Evolutionary conservation across 129 eudicot species (phyloP), one percentile per base, ranked within the genome.

Genomic region (Saposhnikovia divaricata): DNA sequence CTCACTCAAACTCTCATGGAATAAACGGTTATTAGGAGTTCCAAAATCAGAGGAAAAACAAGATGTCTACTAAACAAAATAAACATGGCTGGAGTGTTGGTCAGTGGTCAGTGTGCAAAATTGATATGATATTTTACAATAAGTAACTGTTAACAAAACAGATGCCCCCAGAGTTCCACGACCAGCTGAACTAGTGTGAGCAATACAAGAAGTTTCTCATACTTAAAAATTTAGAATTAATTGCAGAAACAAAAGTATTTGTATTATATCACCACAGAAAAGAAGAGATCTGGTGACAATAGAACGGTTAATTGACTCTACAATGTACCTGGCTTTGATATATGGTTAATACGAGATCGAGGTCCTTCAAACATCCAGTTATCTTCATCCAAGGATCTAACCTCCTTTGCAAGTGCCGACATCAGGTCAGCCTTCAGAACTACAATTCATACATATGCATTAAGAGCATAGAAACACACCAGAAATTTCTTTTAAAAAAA

Each of bases 341-440:
- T 87, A 72, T 87, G 86, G 86, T 95, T 84, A 80, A 95, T 92
- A 70, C 96, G 94, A 53, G 98, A 95, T 50, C 97, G 92, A 86
- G 98, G 98, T 79, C 97, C 97, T 42, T 92, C 97, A 85, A 92
- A 90, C 98, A 92, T 95, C 98, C 98, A 95, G 82, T 88, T 90
- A 83, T 92, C 98, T 76, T 95, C 97, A 85, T 95, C 98, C 84
- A 95, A 82, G 75, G 90, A 90, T 83, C 92, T 90, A 44, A 95
- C 98, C 86, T 90, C 92, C 86, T 92, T 92, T 83, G 88, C 88
- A 27, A 95, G 91, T 42, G 96, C 85, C 42, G 85, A 90, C 91
- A 89, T 92, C 82, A 95, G 73, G 81, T 95, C 98, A 16, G 94
- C 69, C 82, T 92, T 95, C 81, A 95, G 82, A 71, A 85, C 98